Conservation (phyloP, 2,329 filamentous ascomycete genomes). For the Tolypocladium amazonense region DNA sequence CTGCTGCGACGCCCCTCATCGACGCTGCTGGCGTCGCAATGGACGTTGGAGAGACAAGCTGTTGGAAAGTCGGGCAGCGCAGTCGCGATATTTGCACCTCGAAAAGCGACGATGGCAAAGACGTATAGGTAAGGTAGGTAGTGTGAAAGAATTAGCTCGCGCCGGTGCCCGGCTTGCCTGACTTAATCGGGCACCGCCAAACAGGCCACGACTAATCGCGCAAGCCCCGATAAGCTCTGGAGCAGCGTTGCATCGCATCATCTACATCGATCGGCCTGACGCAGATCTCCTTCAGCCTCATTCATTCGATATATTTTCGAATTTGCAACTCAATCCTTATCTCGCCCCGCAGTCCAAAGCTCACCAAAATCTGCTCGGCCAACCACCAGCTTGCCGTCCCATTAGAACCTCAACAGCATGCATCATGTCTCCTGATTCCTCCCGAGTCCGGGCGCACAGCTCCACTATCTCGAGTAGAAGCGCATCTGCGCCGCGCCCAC, state of each 20-base stretch:
- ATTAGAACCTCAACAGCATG: no score
- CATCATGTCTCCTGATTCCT: neutral
- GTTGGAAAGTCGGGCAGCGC: neutral
- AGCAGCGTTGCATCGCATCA: neutral
- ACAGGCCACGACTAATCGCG: neutral
- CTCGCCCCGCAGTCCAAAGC: neutral
- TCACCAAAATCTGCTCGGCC: neutral
- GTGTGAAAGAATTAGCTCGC: neutral
- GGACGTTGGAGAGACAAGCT: no score
- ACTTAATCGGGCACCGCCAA: neutral
- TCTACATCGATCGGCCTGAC: neutral
- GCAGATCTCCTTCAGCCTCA: neutral
- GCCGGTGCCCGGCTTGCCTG: neutral
- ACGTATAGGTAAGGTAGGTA: no score
- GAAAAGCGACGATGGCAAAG: neutral
- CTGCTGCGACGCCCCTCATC: conserved; percentile 25
- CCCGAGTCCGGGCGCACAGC: neutral
- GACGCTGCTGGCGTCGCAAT: no score
- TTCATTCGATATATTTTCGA: neutral
- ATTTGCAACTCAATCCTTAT: neutral
- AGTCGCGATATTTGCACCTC: neutral
- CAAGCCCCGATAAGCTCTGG: neutral
- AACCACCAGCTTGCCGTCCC: neutral
- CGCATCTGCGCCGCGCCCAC: conserved; percentile 34
- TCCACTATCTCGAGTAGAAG: conserved; percentile 22